Evolutionary conservation across 148 eudicot species (phyloP).

Genomic region (Suaeda aralocaspica): DNA sequence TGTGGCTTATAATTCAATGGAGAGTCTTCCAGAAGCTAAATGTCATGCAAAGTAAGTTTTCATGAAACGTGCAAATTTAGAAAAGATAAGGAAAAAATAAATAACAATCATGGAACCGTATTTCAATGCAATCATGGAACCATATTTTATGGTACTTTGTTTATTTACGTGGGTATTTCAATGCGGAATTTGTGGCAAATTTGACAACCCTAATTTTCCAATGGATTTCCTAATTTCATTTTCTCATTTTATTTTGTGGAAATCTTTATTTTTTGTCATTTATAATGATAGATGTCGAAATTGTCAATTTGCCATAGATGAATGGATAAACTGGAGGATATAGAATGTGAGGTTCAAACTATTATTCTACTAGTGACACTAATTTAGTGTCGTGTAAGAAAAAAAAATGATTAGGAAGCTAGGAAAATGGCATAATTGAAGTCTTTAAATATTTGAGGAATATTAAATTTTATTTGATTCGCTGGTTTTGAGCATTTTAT

Average conservation of each 20-base stretch:
- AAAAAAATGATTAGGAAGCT: no score
- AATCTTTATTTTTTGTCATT: neutral
- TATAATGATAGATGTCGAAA: neutral
- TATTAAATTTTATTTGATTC: no score
- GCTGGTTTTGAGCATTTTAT: no score
- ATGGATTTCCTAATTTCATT: no score
- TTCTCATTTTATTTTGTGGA: no score
- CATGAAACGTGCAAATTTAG: neutral
- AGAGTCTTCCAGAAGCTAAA: neutral
- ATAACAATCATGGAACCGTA: conserved; percentile 1
- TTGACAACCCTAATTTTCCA: neutral
- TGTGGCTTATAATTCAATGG: neutral
- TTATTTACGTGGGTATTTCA: conserved; percentile 8
- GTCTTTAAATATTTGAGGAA: no score
- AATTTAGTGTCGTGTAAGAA: no score
- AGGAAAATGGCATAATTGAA: no score
- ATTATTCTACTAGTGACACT: no score
- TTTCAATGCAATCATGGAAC: conserved; percentile 5
- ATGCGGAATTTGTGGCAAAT: conserved; percentile 7
- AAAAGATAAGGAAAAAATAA: neutral
- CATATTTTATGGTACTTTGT: conserved; percentile 9
- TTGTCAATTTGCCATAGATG: no score
- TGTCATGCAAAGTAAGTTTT: neutral
- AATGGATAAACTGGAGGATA: no score
- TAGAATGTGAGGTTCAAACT: no score